phyloP scores from a whole-genome alignment of 257 asterid genomes.

The Anisodus acutangulus region DNA sequence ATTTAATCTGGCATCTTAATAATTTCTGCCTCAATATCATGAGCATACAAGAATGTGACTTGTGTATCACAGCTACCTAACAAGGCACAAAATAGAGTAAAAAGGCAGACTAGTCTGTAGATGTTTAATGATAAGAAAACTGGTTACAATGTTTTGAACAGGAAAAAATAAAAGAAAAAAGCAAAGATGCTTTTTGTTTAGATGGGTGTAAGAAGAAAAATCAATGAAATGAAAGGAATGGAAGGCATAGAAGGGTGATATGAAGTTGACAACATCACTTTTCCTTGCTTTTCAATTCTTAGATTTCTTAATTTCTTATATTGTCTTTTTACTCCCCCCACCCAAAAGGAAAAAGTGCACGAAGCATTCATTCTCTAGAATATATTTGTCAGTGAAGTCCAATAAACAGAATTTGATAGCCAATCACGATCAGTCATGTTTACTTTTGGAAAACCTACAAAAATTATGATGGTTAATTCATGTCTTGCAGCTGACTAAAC shows the following conservation, averaged over 20 bases:
- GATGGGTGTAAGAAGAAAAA: neutral
- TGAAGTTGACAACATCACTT: neutral
- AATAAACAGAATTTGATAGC: neutral
- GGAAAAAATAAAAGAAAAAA: neutral
- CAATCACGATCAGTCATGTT: neutral
- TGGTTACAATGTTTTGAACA: neutral
- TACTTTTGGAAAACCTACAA: conserved; percentile 18
- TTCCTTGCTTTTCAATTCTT: neutral
- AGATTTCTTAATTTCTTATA: neutral
- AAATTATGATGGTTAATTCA: conserved; percentile 19
- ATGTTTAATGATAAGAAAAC: neutral
- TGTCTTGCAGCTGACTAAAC: neutral
- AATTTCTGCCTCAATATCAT: neutral
- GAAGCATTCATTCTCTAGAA: neutral
- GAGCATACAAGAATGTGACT: neutral
- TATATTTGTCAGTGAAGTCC: neutral
- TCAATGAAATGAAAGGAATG: neutral
- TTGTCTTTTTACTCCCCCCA: neutral
- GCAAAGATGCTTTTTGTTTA: neutral
- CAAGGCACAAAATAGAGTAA: neutral
- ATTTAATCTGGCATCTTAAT: neutral
- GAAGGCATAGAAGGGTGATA: neutral
- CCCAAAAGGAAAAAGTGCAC: neutral
- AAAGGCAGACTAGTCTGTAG: neutral
- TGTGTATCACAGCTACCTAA: neutral